Base-by-base conservation (phyloP, 257 asterid genomes). In the Orobanche coerulescens region DNA sequence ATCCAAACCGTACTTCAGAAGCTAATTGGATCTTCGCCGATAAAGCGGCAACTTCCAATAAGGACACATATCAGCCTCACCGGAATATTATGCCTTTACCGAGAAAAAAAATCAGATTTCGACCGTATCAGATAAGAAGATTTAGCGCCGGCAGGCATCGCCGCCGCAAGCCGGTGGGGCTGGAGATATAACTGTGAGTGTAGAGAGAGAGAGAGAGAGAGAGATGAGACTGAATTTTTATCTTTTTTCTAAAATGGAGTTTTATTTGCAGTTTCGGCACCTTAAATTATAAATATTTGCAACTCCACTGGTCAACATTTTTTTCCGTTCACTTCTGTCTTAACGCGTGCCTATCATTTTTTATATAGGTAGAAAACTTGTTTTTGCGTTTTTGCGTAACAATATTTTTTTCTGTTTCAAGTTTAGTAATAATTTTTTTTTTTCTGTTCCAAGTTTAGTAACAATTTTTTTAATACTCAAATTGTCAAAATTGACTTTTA, bases 1-100 rank as follows among this genome's bases (percentile, higher is more conserved):
- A 73, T 73, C 82, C 82, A 51, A 69, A 73, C 76, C 73, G 40
- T 34, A 65, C 44, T 42, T 48, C 50, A 16, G 44, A 15, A 56
- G 39, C 44, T 13, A 70, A 58, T 18, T 46, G 65, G 72, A 70
- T 67, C 70, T 59, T 58, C 13, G 13, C 63, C 7, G 56, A 33
- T 26, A 19, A 44, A 70, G 51, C 52, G 56, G 63, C 70, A 52
- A 42, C 72, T 18, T 36, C n/a, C 69, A 40, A 60, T 61, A 36
- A 19, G 60, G 55, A 33, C 54, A 40, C 67, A 42, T 20, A 24
- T 43, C 76, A 42, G 22, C 25, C 49, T 61, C 43, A 36, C 77
- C 77, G 64, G 73, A 37, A 55, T 64, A 76, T 14, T 58, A 63
- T 43, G 9, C 26, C 14, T 58, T 54, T 18, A 30, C 54, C 44